phyloP scores from a whole-genome alignment of 2,329 filamentous ascomycete genomes.

The Aureobasidium sp. region DNA sequence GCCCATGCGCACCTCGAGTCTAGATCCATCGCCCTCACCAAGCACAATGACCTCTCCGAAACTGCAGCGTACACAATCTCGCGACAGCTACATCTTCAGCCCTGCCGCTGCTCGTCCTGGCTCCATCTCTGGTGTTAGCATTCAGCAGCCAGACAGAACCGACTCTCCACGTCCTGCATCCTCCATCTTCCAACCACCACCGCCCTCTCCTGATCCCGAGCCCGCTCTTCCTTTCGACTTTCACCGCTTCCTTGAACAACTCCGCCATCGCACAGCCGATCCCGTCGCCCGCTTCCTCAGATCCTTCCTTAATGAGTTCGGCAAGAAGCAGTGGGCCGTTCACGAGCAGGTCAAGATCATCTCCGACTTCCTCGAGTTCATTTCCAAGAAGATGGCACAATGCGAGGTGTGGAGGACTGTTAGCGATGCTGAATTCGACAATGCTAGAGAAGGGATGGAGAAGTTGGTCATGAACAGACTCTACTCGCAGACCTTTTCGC shows the following conservation, averaged over 20 bases:
- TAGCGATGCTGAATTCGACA: conserved; percentile 95
- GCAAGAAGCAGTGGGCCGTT: conserved; percentile 98
- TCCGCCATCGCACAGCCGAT: conserved; percentile 94
- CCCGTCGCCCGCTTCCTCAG: conserved; percentile 92
- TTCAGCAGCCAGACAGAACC: conserved; percentile 19
- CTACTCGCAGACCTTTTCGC: conserved; percentile 93
- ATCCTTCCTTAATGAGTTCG: conserved; percentile 90
- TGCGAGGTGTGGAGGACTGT: conserved; percentile 96
- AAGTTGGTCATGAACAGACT: conserved; percentile 98
- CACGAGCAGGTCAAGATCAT: conserved; percentile 99
- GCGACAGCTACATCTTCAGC: conserved; percentile 15
- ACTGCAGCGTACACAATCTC: conserved; percentile 12
- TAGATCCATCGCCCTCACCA: conserved; percentile 49
- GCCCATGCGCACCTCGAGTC: conserved; percentile 75
- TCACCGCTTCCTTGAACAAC: conserved; percentile 89
- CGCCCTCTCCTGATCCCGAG: conserved; percentile 52
- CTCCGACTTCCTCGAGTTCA: conserved; percentile 90
- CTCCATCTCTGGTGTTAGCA: conserved; percentile 19
- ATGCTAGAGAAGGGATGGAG: conserved; percentile 97
- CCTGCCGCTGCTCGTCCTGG: conserved; percentile 16
- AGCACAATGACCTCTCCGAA: not conserved
- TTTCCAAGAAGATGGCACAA: conserved; percentile 94
- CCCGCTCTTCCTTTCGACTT: conserved; percentile 90
- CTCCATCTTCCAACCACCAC: conserved; percentile 49
- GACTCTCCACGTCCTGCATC: conserved; percentile 15